These are phyloP conservation scores for Plasmodium adleri DNA, from an alignment of 169 alveolate species.

Conservation along the genomic window DNA sequence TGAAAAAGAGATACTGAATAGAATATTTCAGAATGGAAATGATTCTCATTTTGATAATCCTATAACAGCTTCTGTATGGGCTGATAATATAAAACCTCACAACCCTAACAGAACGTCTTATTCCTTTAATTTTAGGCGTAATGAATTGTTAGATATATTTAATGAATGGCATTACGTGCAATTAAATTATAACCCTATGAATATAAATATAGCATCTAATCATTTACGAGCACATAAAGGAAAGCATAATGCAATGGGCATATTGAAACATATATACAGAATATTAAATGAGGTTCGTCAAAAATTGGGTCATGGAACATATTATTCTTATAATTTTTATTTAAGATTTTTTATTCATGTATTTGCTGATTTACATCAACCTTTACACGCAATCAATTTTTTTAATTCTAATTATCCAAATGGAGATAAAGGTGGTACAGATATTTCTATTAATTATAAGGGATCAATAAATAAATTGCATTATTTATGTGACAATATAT, in stretches of 20 bases:
- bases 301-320: conserved; percentile 16
- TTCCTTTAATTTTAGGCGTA: conserved; percentile 3
- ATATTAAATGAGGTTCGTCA: conserved; percentile 8
- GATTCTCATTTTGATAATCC: background rate
- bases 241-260: conserved; percentile 38
- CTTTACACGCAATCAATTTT: conserved; percentile 83
- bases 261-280: conserved; percentile 27
- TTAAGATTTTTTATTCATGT: conserved; percentile 86
- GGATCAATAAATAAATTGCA: conserved; percentile 8
- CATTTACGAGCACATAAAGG: conserved; percentile 39
- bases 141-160: conserved; percentile 43
- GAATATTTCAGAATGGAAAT: conserved; percentile 4
- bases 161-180: conserved; percentile 52
- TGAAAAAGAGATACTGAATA: conserved; percentile 15
- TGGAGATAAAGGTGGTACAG: conserved; percentile 89
- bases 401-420: conserved; percentile 77
- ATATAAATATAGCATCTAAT: background rate
- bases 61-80: conserved; percentile 47
- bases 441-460: conserved; percentile 6
- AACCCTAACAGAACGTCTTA: background rate
- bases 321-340: conserved; percentile 60
- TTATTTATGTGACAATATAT: conserved; percentile 42
- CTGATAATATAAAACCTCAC: conserved; percentile 22
- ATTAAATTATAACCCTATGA: conserved; percentile 34
- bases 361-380: conserved; percentile 90